phyloP scores from a whole-genome alignment of 1,139 yeast genomes.

The Hansenula anomala region DNA sequence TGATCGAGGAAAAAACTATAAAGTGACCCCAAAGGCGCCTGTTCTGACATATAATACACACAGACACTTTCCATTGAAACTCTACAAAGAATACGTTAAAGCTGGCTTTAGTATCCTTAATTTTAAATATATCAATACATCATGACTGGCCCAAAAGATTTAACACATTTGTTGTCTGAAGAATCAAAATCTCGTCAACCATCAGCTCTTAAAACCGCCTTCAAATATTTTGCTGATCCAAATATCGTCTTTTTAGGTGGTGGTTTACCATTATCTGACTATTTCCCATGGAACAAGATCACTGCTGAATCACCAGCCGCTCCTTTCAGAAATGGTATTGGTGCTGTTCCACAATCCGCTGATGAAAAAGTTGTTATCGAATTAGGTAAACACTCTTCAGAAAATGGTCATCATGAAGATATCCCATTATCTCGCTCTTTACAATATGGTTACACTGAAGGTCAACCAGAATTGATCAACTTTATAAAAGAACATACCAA shows the following conservation, averaged over 20 bases:
- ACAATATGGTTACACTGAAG: slow-evolving; percentile 86
- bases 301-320: slow-evolving; percentile 69
- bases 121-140: neutral
- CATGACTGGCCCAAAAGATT: slow-evolving; percentile 52
- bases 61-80: too few species aligned
- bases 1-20: too few species aligned
- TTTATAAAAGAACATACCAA: slow-evolving; percentile 79
- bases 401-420: slow-evolving; percentile 41
- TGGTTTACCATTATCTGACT: slow-evolving; percentile 85
- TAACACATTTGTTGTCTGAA: slow-evolving; percentile 67
- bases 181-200: slow-evolving; percentile 76
- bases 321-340: slow-evolving; percentile 73
- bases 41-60: too few species aligned
- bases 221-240: slow-evolving; percentile 70
- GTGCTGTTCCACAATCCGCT: slow-evolving; percentile 51
- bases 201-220: slow-evolving; percentile 81
- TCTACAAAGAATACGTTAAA: neutral
- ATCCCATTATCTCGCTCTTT: slow-evolving; percentile 79
- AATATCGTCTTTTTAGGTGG: slow-evolving; percentile 89
- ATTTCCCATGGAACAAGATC: slow-evolving; percentile 85
- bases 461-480: slow-evolving; percentile 62
- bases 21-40: too few species aligned
- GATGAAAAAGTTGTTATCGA: slow-evolving; percentile 36
- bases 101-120: too few species aligned
- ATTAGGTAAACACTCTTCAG: slow-evolving; percentile 36